Conservation (phyloP, 345 rosid species). For the Raphanus sativus region DNA sequence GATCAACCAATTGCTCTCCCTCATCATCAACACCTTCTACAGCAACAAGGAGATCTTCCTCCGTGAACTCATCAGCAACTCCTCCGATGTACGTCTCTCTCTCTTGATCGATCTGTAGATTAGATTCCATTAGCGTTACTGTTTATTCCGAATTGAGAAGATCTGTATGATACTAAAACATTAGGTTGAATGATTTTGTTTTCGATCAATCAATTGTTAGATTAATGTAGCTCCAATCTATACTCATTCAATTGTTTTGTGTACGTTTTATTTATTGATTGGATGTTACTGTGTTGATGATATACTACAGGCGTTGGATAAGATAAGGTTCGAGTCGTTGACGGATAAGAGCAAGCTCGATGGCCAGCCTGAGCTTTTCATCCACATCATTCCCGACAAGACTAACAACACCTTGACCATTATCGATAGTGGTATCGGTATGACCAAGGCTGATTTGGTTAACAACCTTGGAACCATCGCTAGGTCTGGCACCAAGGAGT, state of each 20-base stretch:
- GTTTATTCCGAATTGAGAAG: neutral
- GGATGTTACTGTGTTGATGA: neutral
- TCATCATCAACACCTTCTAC: constrained; percentile 11
- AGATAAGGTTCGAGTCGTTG: constrained; percentile 6
- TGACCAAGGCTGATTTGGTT: constrained; percentile 13
- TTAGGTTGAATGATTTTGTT: too few species aligned
- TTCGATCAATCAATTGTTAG: too few species aligned
- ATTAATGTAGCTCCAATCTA: too few species aligned
- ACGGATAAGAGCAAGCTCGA: constrained; percentile 10
- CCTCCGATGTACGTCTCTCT: constrained; percentile 4
- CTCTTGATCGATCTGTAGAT: neutral
- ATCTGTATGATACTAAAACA: too few species aligned
- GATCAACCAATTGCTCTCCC: constrained; percentile 5
- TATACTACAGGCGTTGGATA: neutral
- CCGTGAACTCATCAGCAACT: constrained; percentile 10
- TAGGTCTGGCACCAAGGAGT: constrained; percentile 1
- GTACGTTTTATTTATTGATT: neutral
- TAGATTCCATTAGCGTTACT: too few species aligned
- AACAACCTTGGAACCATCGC: constrained; percentile 8
- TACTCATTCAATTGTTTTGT: neutral
- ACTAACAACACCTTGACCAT: constrained; percentile 5
- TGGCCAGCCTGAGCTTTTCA: constrained; percentile 7
- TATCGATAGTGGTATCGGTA: constrained; percentile 3
- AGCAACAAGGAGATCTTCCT: constrained; percentile 17
- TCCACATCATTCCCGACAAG: constrained; percentile 3